phyloP scores from a whole-genome alignment of 139 green algal genomes.

The Chlorella sorokiniana region DNA sequence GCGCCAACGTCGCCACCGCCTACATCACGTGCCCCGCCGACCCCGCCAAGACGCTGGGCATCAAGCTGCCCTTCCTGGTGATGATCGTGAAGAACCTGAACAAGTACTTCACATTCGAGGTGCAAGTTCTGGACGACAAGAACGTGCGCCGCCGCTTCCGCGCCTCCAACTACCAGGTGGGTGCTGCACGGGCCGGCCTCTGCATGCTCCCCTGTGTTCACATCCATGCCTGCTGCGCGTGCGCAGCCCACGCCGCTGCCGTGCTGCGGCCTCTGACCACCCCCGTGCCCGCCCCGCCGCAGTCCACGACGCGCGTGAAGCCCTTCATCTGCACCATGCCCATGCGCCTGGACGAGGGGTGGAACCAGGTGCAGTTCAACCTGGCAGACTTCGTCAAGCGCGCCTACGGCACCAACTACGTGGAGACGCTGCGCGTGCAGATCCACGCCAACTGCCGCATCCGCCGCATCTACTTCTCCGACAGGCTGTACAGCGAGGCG shows the following conservation, averaged over 20 bases:
- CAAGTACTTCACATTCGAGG: constrained; percentile 97
- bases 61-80: constrained; percentile 98
- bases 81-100: constrained; percentile 99
- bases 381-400: constrained; percentile 91
- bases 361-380: constrained; percentile 98
- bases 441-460: constrained; percentile 97
- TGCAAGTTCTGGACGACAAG: constrained; percentile 98
- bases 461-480: constrained; percentile 95
- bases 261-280: background rate
- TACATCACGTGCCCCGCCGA: constrained; percentile 95
- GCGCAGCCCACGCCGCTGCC: no score
- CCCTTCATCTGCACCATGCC: constrained; percentile 99
- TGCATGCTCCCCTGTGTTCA: background rate
- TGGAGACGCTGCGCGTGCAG: constrained; percentile 92
- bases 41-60: constrained; percentile 87
- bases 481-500: constrained; percentile 95
- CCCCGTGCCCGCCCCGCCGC: constrained; percentile 10
- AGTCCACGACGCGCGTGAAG: constrained; percentile 93
- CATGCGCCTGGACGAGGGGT: constrained; percentile 95
- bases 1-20: constrained; percentile 89
- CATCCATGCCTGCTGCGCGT: no score
- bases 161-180: constrained; percentile 97
- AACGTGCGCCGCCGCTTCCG: constrained; percentile 95
- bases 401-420: constrained; percentile 95
- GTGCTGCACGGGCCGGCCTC: no score